Evolutionary conservation across 495 filamentous ascomycete species (phyloP), one percentile per base, ranked within the genome.

Genomic region (Apiosordaria backusii): DNA sequence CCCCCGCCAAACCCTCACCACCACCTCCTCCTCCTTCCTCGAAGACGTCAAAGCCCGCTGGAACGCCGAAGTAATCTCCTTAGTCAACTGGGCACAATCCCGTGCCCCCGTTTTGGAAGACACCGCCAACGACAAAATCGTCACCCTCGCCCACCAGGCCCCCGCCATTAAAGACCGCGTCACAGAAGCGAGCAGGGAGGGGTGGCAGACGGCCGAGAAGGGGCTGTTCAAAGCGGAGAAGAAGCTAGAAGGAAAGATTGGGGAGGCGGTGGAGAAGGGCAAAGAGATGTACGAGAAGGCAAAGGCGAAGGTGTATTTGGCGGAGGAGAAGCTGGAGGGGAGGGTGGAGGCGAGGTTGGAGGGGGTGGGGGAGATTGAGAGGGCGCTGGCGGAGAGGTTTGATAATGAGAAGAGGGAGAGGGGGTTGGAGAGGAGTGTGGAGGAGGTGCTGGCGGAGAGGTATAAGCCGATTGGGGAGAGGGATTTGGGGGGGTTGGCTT

Each of bases 31-130:
- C 29, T 80, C 80, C 18, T 78, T 88, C 67, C 72, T 84, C 50
- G 90, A 92, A 71, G 79, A 85, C 9, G 78, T 89, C 69, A 95
- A 95, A 79, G 89, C 92, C 74, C 77, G 83, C 57, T 95, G 91
- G 91, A 94, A 95, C 72, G 76, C 82, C 53, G 91, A 94, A 77
- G 77, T 94, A 27, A 86, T 90, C 73, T 79, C 77, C 52, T 81
- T 87, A 60, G 88, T 88, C n/a, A 81, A 79, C 58, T 89, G 88
- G 84, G 86, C 84, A 54, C 84, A 90, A 74, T 83, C 78, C n/a
- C 85, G 80, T 66, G 83, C 89, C 70, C 77, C 82, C 54, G 82
- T 81, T 61, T 81, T 85, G 53, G 82, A 88, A 66, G 84, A 88
- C 62, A 76, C 68, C 9, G 72, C 83, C 63, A 85, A 88, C 72